Conservation (phyloP, 768 basidiomycete genomes). For the Rhizopogon salebrosus region DNA sequence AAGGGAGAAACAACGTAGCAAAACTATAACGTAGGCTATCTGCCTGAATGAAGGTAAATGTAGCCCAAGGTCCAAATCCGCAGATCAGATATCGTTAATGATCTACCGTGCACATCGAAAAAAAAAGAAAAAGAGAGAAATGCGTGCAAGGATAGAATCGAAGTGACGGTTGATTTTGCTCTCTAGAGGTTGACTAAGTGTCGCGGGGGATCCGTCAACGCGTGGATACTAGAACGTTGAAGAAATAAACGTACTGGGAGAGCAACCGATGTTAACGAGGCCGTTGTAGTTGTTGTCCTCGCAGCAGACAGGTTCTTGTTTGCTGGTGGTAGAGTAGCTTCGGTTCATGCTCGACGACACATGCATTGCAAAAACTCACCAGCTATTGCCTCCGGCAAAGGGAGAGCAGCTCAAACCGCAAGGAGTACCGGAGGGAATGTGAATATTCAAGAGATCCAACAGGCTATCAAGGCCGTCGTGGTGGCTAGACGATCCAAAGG, state of each 20-base stretch:
- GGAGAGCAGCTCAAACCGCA: constrained; percentile 31
- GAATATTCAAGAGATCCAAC: background rate
- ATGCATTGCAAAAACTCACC: constrained; percentile 9
- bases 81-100: constrained; percentile 13
- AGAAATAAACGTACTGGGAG: constrained; percentile 24
- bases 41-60: background rate
- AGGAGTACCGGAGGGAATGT: accelerated
- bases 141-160: background rate
- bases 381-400: constrained; percentile 15
- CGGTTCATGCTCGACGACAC: background rate
- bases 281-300: constrained; percentile 27
- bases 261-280: constrained; percentile 35
- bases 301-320: constrained; percentile 36
- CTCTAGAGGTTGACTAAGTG: constrained; percentile 11
- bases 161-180: constrained; percentile 7
- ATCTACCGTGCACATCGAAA: constrained; percentile 1
- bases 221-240: background rate
- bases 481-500: accelerated
- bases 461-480: background rate
- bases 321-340: constrained; percentile 18
- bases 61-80: background rate
- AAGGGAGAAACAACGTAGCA: background rate
- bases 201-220: background rate
- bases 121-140: constrained; percentile 16
- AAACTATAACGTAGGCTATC: constrained; percentile 4